Evolutionary conservation across 2,329 filamentous ascomycete species (phyloP), one percentile per base, ranked within the genome.

Genomic region (Didymella segeticola): DNA sequence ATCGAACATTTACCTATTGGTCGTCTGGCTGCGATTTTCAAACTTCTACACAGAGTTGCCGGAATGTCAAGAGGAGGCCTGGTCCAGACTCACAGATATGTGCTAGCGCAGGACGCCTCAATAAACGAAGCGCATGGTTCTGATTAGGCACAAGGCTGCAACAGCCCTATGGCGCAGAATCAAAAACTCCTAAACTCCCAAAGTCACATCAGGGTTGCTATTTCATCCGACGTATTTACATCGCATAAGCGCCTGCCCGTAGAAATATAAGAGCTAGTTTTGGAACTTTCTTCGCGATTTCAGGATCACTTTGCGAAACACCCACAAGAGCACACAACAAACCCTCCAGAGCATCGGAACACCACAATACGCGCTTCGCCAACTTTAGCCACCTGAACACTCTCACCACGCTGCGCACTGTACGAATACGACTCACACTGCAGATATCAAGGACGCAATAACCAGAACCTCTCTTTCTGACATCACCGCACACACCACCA

Each of bases 71-170:
- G 22, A 17, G 11, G 10, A 33, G 20, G 10, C 25, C 27, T 31
- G 41, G 27, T 25, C 27, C 27, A 15, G 20, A 25, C 15, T 15
- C 15, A 30, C 36, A 12, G 29, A 54, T 29, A 2, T 4, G 52
- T 17, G 43, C 45, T 55, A 54, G 51, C 38, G 51, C 25, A 31
- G 51, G 43, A 39, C 31, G 51, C 51, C 51, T 54, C 36, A 53
- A 52, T 52, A 52, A 25, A n/a, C 12, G 30, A 11, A 30, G 10
- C 25, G 26, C 33, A 20, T 39, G 6, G 33, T 33, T 45, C 15
- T 31, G 51, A 34, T 20, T 46, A 46, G 39, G 31, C 33, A 26
- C 20, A 45, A 45, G 45, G 39, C 41, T 45, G 45, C 52, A 30
- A 34, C 41, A 43, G 43, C 38, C 43, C 17, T 43, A 29, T 22